A percentile compares a stretch with the other conserved stretches of the same genome.
These are phyloP conservation scores for Eutrema yunnanense DNA, from an alignment of 345 rosid genomes.

Conservation along the genomic window DNA sequence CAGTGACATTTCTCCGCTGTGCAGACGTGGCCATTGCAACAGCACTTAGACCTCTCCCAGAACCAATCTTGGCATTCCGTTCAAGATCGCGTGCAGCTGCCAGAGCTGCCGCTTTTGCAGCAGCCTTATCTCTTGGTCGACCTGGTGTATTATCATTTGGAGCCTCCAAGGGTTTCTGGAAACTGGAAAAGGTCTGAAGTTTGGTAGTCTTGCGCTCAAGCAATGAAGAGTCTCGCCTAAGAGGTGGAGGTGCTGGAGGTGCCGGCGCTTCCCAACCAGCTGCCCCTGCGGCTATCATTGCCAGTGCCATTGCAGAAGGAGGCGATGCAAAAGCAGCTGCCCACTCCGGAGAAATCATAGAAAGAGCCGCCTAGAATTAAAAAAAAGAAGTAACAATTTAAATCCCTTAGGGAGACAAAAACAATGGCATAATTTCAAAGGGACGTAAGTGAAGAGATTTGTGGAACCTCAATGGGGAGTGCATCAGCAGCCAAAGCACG, in stretches of 20 bases:
- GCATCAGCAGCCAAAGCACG: conserved; percentile 94
- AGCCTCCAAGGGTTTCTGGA: conserved; percentile 69
- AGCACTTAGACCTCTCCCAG: conserved; percentile 98
- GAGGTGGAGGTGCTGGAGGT: conserved; percentile 33
- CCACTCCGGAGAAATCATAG: conserved; percentile 94
- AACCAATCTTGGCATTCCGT: conserved; percentile 93
- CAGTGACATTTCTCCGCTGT: conserved; percentile 74
- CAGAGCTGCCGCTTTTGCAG: conserved; percentile 96
- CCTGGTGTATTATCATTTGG: conserved; percentile 50
- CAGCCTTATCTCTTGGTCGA: conserved; percentile 84
- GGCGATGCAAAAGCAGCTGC: conserved; percentile 99
- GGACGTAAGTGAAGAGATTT: background rate
- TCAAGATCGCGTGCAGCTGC: conserved; percentile 99
- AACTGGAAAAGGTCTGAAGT: conserved; percentile 83
- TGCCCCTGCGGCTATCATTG: conserved; percentile 99
- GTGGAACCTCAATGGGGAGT: conserved; percentile 75
- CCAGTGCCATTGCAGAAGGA: conserved; percentile 97
- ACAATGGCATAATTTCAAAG: background rate
- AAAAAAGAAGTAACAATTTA: background rate
- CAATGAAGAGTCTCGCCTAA: conserved; percentile 74
- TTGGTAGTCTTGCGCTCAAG: conserved; percentile 70
- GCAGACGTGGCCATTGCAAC: conserved; percentile 99
- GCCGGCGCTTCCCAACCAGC: conserved; percentile 75
- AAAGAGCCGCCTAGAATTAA: conserved; percentile 71
- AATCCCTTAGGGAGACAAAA: background rate